phyloP scores from a whole-genome alignment of 2,329 filamentous ascomycete genomes.

The Fonsecaea multimorphosa region DNA sequence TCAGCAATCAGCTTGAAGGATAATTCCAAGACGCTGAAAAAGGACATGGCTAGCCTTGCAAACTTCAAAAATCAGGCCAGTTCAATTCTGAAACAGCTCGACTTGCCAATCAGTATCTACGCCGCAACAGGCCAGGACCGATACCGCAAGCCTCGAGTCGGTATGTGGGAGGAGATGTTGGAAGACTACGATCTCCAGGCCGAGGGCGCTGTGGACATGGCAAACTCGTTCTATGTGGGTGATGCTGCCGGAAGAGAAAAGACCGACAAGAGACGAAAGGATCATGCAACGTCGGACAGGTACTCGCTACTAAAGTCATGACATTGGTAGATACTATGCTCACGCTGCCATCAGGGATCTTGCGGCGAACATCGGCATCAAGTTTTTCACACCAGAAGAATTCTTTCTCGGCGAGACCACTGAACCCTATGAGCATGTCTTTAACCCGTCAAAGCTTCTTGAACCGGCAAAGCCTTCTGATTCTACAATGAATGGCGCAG shows the following conservation, averaged over 20 bases:
- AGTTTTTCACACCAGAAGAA: conserved; percentile 87
- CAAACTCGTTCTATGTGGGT: conserved; percentile 81
- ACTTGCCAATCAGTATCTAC: conserved; percentile 80
- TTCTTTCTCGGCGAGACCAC: conserved; percentile 77
- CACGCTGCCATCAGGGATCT: conserved; percentile 68
- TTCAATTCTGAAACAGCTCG: conserved; percentile 71
- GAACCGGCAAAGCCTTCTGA: conserved; percentile 2
- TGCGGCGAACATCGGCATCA: conserved; percentile 80
- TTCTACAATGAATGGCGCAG: background rate
- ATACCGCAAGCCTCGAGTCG: conserved; percentile 83
- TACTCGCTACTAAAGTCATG: conserved; percentile 39
- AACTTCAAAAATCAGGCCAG: conserved; percentile 84
- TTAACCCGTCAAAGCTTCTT: conserved; percentile 70
- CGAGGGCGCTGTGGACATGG: conserved; percentile 67
- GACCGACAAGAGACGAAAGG: conserved; percentile 54
- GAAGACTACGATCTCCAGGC: conserved; percentile 65
- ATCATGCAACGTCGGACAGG: conserved; percentile 67
- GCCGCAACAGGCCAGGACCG: conserved; percentile 82
- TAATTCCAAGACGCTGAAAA: conserved; percentile 72
- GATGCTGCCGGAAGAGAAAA: conserved; percentile 71
- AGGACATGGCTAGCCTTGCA: conserved; percentile 69
- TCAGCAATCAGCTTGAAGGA: conserved; percentile 77
- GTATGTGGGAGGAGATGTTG: conserved; percentile 81
- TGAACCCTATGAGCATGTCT: conserved; percentile 70
- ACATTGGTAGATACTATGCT: background rate